Evolutionary conservation across 148 eudicot species (phyloP).

Genomic region (Vaccinium macrocarpon): DNA sequence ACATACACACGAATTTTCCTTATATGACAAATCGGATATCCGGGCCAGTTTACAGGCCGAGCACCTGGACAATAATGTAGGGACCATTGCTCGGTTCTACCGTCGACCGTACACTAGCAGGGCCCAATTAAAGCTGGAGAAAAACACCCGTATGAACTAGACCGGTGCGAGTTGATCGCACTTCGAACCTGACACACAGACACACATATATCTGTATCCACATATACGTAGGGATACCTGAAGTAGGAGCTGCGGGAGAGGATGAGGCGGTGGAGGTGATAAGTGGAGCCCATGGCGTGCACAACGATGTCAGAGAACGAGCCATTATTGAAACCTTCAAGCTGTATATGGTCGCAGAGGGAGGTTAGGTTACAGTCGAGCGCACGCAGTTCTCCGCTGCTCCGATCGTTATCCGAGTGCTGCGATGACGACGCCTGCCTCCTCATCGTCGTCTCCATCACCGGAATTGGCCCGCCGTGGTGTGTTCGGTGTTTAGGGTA

Average conservation of each 20-base stretch:
- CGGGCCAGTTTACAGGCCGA: too few species aligned
- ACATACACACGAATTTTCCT: too few species aligned
- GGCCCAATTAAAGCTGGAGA: too few species aligned
- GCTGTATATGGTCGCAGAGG: conserved; percentile 83
- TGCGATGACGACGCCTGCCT: conserved; percentile 36
- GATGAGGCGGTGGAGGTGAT: conserved; percentile 86
- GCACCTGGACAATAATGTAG: too few species aligned
- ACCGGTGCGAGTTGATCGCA: background rate
- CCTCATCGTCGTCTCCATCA: conserved; percentile 28
- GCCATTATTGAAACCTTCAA: conserved; percentile 79
- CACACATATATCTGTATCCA: background rate
- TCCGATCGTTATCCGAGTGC: conserved; percentile 46
- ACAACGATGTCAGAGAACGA: conserved; percentile 81
- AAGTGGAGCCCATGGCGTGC: conserved; percentile 79
- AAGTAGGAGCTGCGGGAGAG: conserved; percentile 96
- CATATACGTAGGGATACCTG: conserved; percentile 37
- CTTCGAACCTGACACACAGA: too few species aligned
- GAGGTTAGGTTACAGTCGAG: conserved; percentile 75
- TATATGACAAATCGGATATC: too few species aligned
- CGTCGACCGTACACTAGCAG: too few species aligned
- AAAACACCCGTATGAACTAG: too few species aligned
- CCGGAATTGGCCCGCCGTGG: conserved; percentile 3
- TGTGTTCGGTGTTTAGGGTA: conserved; percentile 20
- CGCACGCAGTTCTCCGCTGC: conserved; percentile 56
- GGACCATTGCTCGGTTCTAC: too few species aligned